These are phyloP conservation scores for Corylus heterophylla DNA, from an alignment of 306 rosid species.

Conservation along the genomic window DNA sequence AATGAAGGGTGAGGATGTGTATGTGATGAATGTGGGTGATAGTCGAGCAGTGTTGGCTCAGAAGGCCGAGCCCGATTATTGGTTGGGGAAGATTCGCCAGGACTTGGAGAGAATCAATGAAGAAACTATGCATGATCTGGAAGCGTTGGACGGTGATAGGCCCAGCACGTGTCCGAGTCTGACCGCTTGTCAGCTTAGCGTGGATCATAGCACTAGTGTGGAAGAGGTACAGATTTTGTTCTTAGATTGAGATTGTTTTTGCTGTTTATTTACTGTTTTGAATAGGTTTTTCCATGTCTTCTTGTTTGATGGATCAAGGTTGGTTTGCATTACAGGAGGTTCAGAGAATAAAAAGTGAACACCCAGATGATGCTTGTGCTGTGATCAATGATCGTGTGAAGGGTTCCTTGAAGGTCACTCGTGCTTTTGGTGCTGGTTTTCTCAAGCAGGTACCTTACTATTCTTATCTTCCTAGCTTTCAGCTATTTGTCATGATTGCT, in stretches of 20 bases:
- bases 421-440: constrained; percentile 97
- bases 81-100: constrained; percentile 84
- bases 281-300: constrained; percentile 8
- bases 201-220: constrained; percentile 82
- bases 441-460: constrained; percentile 78
- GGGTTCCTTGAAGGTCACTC: constrained; percentile 92
- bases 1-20: constrained; percentile 96
- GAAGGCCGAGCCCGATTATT: constrained; percentile 89
- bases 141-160: constrained; percentile 62
- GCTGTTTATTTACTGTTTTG: constrained; percentile 10
- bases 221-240: constrained; percentile 53
- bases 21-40: constrained; percentile 93
- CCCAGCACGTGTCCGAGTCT: constrained; percentile 51
- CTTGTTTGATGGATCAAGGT: constrained; percentile 16
- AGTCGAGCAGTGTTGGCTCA: constrained; percentile 90
- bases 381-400: constrained; percentile 88
- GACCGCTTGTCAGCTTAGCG: constrained; percentile 72
- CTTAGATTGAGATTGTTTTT: background rate
- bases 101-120: constrained; percentile 94
- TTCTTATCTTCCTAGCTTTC: constrained; percentile 8
- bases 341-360: constrained; percentile 69
- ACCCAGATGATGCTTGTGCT: constrained; percentile 83
- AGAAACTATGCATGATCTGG: constrained; percentile 89
- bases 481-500: background rate
- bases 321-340: constrained; percentile 65